These are phyloP conservation scores for Botrytis fabae DNA, from an alignment of 2,329 filamentous ascomycete genomes.

Conservation along the genomic window DNA sequence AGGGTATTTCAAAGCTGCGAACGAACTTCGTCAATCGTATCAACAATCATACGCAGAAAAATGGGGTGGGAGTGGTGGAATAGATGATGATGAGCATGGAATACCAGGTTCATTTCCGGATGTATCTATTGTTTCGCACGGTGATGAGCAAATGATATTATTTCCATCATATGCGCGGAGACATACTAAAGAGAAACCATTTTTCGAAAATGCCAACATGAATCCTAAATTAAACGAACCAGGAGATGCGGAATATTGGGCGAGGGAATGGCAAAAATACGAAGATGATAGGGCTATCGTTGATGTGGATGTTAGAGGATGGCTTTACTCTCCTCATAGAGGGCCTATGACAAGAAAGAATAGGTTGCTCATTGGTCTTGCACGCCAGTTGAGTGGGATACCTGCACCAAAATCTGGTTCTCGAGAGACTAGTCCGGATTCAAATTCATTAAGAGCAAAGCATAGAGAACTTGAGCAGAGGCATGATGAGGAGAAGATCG, in stretches of 20 bases:
- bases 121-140: constrained; percentile 74
- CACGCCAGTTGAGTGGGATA: constrained; percentile 83
- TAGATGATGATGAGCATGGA: constrained; percentile 47
- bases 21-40: constrained; percentile 69
- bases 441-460: constrained; percentile 33
- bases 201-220: constrained; percentile 44
- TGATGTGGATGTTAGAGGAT: constrained; percentile 92
- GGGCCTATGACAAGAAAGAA: constrained; percentile 87
- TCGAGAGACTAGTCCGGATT: constrained; percentile 38
- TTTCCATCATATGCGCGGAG: constrained; percentile 88
- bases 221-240: constrained; percentile 45
- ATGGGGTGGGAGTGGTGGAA: constrained; percentile 48
- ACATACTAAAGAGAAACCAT: constrained; percentile 38
- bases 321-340: constrained; percentile 85
- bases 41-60: constrained; percentile 52
- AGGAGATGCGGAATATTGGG: constrained; percentile 73
- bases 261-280: constrained; percentile 72
- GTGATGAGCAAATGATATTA: constrained; percentile 87
- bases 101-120: constrained; percentile 82
- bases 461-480: constrained; percentile 51
- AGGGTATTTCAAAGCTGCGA: constrained; percentile 69
- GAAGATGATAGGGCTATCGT: constrained; percentile 84
- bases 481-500: constrained; percentile 65
- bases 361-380: constrained; percentile 80
- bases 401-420: constrained; percentile 49